Percentiles rank a stretch among this genome's conserved stretches.
Conservation (phyloP, 2,329 filamentous ascomycete genomes). For the Cryphonectria naterciae region DNA sequence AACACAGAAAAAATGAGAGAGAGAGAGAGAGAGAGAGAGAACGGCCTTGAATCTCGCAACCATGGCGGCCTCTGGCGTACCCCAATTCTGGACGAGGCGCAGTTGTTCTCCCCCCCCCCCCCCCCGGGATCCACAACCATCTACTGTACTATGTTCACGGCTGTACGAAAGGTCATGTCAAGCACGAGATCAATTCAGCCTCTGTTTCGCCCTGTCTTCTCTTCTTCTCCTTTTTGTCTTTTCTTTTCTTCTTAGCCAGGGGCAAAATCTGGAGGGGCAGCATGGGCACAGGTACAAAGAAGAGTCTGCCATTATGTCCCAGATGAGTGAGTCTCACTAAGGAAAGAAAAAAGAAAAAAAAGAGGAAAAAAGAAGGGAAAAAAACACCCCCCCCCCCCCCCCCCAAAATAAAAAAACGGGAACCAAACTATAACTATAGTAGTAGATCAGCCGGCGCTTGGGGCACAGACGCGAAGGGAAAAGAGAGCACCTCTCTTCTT, state of each 20-base stretch:
- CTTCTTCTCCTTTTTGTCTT: not conserved
- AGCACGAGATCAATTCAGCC: not conserved
- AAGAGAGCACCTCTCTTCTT: not conserved
- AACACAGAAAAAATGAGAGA: not conserved
- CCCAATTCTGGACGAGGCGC: not conserved
- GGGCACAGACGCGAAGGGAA: conserved; percentile 2
- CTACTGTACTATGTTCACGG: not conserved
- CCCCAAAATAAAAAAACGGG: not conserved
- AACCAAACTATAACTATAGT: not conserved
- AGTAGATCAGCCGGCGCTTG: not conserved
- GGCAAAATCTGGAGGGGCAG: not conserved
- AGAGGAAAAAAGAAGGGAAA: too few species aligned
- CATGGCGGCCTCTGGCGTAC: not conserved
- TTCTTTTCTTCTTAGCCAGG: not conserved
- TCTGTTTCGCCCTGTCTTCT: not conserved
- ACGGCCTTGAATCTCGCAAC: not conserved
- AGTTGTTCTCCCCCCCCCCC: not conserved
- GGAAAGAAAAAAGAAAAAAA: not conserved
- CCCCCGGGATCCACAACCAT: not conserved
- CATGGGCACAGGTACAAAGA: not conserved
- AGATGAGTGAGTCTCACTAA: not conserved
- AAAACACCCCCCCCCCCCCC: too few species aligned
- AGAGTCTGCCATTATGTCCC: not conserved
- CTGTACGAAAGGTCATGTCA: not conserved
- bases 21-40: not conserved